Percentiles rank a stretch among this genome's conserved stretches.
Evolutionary conservation across 306 rosid genomes (phyloP).

Genomic region (Begonia fuchsioides): DNA sequence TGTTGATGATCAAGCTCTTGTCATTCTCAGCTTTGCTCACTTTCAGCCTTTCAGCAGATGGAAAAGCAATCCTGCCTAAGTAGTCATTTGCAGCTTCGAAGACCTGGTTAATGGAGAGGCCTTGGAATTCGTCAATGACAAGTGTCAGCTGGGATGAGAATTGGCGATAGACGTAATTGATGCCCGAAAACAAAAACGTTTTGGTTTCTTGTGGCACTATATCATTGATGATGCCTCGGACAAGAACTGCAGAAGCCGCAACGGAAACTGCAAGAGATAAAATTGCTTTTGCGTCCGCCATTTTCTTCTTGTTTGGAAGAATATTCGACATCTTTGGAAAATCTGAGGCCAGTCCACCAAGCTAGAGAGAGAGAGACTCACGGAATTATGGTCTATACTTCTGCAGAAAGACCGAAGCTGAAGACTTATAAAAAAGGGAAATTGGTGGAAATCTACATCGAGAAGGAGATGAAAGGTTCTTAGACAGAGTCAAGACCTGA

Average conservation of each 20-base stretch:
- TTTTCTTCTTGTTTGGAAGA: slow-evolving; percentile 3
- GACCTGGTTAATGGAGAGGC: slow-evolving; percentile 39
- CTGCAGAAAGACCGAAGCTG: no score
- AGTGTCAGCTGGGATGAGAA: no score
- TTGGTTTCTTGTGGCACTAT: slow-evolving; percentile 30
- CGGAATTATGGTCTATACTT: no score
- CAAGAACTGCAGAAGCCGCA: slow-evolving; percentile 35
- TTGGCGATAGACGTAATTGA: slow-evolving; percentile 8
- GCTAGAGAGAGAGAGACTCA: no score
- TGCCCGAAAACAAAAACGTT: slow-evolving; percentile 11
- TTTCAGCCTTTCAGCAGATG: slow-evolving; percentile 20
- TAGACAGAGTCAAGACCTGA: no score
- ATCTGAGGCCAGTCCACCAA: no score
- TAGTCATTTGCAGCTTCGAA: slow-evolving; percentile 48
- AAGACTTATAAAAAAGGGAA: no score
- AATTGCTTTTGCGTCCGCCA: slow-evolving; percentile 35
- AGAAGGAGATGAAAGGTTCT: no score
- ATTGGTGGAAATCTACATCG: no score
- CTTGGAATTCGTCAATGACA: no score
- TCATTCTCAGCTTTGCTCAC: slow-evolving; percentile 31
- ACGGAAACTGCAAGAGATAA: slow-evolving; percentile 37
- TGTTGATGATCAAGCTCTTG: slow-evolving; percentile 16
- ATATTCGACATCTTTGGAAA: no score
- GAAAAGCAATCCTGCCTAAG: slow-evolving; percentile 30
- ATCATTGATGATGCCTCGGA: slow-evolving; percentile 28